These are phyloP conservation scores for Phytophthora palmivora DNA, from an alignment of 352 stramenopile genomes.

Conservation along the genomic window DNA sequence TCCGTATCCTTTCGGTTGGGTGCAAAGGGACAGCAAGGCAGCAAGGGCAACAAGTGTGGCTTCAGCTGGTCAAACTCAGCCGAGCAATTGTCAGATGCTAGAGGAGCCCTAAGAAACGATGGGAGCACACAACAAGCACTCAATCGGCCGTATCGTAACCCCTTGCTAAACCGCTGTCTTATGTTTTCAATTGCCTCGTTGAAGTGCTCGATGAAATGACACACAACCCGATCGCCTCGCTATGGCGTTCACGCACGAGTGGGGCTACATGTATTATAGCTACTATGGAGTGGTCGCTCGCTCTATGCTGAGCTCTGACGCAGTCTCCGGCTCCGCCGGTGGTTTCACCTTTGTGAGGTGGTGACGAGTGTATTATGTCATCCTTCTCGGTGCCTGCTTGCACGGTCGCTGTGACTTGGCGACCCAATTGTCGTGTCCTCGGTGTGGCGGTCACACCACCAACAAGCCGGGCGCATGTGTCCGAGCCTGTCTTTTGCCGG, in stretches of 20 bases:
- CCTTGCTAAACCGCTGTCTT: too few relatives aligned
- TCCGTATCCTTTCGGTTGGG: conserved; percentile 10
- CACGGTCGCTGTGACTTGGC: neutral
- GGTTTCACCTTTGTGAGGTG: neutral
- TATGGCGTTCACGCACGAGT: neutral
- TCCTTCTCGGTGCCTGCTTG: neutral
- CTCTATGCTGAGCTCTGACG: neutral
- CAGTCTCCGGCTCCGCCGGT: neutral
- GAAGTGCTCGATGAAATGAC: too few relatives aligned
- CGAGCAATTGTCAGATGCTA: neutral
- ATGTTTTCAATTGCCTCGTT: too few relatives aligned
- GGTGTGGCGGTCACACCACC: too few relatives aligned
- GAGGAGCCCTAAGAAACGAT: neutral
- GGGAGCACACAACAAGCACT: neutral
- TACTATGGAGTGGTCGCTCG: neutral
- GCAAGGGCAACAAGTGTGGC: neutral
- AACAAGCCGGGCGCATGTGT: too few relatives aligned
- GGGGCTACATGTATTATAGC: too few relatives aligned
- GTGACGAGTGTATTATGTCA: too few relatives aligned
- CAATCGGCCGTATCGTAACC: neutral
- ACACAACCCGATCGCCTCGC: neutral
- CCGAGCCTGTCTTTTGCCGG: conserved; percentile 5
- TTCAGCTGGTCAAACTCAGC: neutral
- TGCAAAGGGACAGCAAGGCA: too few relatives aligned
- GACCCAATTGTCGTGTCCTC: too few relatives aligned